Conservation (phyloP, 2,329 filamentous ascomycete species). For the Fusarium napiforme region DNA sequence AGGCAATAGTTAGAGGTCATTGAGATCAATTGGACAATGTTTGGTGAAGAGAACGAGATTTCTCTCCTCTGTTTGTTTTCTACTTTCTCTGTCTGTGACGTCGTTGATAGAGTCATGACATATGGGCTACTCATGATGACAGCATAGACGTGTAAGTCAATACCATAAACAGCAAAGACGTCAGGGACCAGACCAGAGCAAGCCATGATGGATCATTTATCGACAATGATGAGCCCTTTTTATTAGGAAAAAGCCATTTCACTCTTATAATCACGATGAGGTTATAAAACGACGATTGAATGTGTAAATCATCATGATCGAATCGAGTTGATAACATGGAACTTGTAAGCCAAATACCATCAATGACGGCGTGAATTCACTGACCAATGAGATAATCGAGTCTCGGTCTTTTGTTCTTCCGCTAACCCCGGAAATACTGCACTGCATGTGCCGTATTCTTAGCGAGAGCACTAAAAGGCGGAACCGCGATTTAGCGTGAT, state of each 20-base stretch:
- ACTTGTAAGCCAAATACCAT: constrained; percentile 12
- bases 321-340: not conserved
- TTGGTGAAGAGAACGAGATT: not conserved
- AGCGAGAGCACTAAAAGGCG: constrained; percentile 33
- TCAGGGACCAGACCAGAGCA: constrained; percentile 19
- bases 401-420: constrained; percentile 18
- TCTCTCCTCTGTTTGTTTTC: constrained; percentile 2
- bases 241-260: not conserved
- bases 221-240: not conserved
- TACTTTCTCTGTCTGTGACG: constrained; percentile 29
- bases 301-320: constrained; percentile 8
- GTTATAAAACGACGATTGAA: constrained; percentile 13
- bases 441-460: not conserved
- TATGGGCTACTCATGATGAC: constrained; percentile 37
- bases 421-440: not conserved
- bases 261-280: not conserved
- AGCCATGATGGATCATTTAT: not conserved
- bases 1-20: not conserved
- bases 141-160: constrained; percentile 35
- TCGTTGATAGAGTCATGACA: constrained; percentile 38
- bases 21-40: constrained; percentile 6
- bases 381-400: not conserved
- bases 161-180: constrained; percentile 12
- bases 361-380: constrained; percentile 28
- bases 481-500: constrained; percentile 43